phyloP scores from a whole-genome alignment of 2,329 filamentous ascomycete genomes.

The Pestalotiopsis fici region DNA sequence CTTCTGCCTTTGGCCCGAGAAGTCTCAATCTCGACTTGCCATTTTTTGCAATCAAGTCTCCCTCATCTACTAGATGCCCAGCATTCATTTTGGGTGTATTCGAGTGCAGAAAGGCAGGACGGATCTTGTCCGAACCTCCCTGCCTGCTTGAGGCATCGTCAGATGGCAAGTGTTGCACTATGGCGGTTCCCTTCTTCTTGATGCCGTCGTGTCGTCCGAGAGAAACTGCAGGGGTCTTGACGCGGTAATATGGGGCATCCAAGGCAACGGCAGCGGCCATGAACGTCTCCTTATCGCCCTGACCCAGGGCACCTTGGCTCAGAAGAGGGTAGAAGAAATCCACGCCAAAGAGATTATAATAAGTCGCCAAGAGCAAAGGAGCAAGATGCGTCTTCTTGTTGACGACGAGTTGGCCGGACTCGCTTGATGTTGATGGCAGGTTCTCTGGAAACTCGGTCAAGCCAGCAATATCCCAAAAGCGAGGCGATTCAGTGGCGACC shows the following conservation, averaged over 20 bases:
- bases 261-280: constrained; percentile 42
- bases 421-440: constrained; percentile 34
- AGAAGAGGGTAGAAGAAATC: constrained; percentile 44
- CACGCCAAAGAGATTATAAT: constrained; percentile 50
- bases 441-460: constrained; percentile 27
- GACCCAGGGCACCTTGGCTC: constrained; percentile 45
- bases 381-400: constrained; percentile 40
- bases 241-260: constrained; percentile 39
- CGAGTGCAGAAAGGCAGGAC: constrained; percentile 24
- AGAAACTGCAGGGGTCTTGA: constrained; percentile 20
- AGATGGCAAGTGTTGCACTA: constrained; percentile 9
- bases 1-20: constrained; percentile 19
- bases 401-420: constrained; percentile 45
- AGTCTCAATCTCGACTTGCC: constrained; percentile 22
- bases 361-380: constrained; percentile 44
- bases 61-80: constrained; percentile 25
- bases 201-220: constrained; percentile 7
- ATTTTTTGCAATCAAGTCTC: constrained; percentile 18
- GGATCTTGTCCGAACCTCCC: background rate
- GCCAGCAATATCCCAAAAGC: constrained; percentile 39
- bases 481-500: constrained; percentile 35
- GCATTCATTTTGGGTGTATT: constrained; percentile 30
- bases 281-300: constrained; percentile 54
- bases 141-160: constrained; percentile 2
- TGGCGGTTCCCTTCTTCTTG: constrained; percentile 17